These are phyloP conservation scores for Cerioporus squamosus DNA, from an alignment of 1,284 basidiomycete genomes.

Conservation along the genomic window DNA sequence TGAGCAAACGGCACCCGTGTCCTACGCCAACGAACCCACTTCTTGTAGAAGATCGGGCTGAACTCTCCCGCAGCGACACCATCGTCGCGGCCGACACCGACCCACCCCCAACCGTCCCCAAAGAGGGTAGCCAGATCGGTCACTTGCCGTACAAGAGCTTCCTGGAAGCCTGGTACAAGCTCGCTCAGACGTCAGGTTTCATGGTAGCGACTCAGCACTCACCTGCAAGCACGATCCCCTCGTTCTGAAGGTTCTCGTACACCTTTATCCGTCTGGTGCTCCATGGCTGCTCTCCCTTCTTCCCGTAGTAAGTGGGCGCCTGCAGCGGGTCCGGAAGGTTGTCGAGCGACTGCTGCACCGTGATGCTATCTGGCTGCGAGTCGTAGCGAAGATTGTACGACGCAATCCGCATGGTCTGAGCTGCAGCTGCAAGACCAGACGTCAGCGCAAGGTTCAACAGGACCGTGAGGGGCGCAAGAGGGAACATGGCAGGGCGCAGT, in stretches of 20 bases:
- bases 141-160: constrained; percentile 63
- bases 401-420: constrained; percentile 43
- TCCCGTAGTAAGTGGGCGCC: constrained; percentile 38
- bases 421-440: constrained; percentile 1
- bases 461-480: constrained; percentile 61
- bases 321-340: constrained; percentile 47
- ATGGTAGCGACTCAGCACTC: not conserved
- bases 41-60: constrained; percentile 67
- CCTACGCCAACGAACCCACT: constrained; percentile 34
- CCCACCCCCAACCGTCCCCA: constrained; percentile 57
- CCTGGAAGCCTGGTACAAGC: constrained; percentile 57
- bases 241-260: constrained; percentile 47
- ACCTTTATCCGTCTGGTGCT: constrained; percentile 52
- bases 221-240: constrained; percentile 46
- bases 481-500: not conserved
- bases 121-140: constrained; percentile 61
- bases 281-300: constrained; percentile 52
- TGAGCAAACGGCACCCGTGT: not conserved
- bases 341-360: constrained; percentile 50
- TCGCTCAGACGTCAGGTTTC: not conserved
- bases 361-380: constrained; percentile 51
- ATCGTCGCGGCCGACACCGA: constrained; percentile 69
- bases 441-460: constrained; percentile 31
- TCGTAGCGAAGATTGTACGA: constrained; percentile 63
- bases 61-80: constrained; percentile 62